phyloP scores from a whole-genome alignment of 2,329 filamentous ascomycete species.

The Oidium heveae region DNA sequence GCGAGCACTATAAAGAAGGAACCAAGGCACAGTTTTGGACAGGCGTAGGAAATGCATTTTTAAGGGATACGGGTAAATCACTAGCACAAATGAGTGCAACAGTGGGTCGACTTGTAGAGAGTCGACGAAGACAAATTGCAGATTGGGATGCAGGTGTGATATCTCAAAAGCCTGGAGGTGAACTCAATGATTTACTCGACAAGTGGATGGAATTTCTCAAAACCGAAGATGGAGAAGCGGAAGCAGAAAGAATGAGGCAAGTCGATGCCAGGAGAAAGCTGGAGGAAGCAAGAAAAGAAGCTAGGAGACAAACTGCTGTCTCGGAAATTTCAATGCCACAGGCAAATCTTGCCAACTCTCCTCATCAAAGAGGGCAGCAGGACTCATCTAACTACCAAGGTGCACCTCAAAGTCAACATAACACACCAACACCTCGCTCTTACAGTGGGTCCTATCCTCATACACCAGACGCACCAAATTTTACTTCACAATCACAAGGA shows the following conservation, averaged over 20 bases:
- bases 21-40: constrained; percentile 14
- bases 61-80: constrained; percentile 12
- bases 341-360: neutral
- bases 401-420: neutral
- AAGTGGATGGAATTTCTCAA: constrained; percentile 14
- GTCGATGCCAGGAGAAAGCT: constrained; percentile 12
- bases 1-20: constrained; percentile 12
- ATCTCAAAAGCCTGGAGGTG: constrained; percentile 11
- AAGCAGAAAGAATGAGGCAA: constrained; percentile 13
- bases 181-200: constrained; percentile 12
- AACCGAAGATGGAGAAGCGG: constrained; percentile 13
- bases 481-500: constrained; percentile 2
- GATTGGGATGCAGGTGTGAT: constrained; percentile 14
- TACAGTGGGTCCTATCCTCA: constrained; percentile 4
- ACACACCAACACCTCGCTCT: constrained; percentile 2
- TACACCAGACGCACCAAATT: constrained; percentile 1
- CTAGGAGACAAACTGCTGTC: constrained; percentile 11
- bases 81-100: constrained; percentile 15
- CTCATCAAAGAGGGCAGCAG: neutral
- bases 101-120: constrained; percentile 12
- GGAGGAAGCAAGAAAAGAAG: constrained; percentile 13
- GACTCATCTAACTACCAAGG: constrained; percentile 3
- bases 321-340: constrained; percentile 6
- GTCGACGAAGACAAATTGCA: constrained; percentile 10
- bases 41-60: constrained; percentile 12